Evolutionary conservation across 2,329 filamentous ascomycete genomes (phyloP).

Genomic region (Celoporthe dispersa): DNA sequence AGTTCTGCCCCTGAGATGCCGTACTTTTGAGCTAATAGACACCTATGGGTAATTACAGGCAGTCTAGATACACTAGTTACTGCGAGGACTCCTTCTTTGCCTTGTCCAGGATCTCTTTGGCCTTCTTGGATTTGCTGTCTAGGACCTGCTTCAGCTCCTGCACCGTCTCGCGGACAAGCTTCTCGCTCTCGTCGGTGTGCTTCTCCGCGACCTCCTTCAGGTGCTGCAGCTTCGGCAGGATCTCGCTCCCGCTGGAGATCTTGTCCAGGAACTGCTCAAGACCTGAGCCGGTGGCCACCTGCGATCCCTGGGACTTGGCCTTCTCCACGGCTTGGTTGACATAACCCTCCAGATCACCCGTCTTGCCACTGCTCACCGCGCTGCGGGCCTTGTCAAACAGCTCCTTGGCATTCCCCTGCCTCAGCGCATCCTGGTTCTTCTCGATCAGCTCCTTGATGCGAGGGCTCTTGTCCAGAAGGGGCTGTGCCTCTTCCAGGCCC

Average conservation of each 20-base stretch:
- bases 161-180: slow-evolving; percentile 70
- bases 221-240: slow-evolving; percentile 68
- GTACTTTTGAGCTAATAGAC: neutral
- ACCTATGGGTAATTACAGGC: neutral
- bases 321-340: slow-evolving; percentile 63
- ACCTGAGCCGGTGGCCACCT: slow-evolving; percentile 46
- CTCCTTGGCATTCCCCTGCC: slow-evolving; percentile 67
- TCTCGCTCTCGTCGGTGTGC: slow-evolving; percentile 71
- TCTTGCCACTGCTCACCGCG: slow-evolving; percentile 64
- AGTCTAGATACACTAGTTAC: neutral
- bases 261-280: slow-evolving; percentile 67
- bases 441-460: slow-evolving; percentile 74
- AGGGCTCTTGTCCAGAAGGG: slow-evolving; percentile 76
- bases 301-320: slow-evolving; percentile 55
- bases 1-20: neutral
- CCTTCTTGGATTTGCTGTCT: slow-evolving; percentile 60
- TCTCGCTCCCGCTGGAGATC: slow-evolving; percentile 66
- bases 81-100: slow-evolving; percentile 50
- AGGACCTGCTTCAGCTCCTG: slow-evolving; percentile 69
- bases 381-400: slow-evolving; percentile 66
- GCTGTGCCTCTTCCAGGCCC: slow-evolving; percentile 71
- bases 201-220: slow-evolving; percentile 68
- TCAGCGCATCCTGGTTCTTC: slow-evolving; percentile 70
- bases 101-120: slow-evolving; percentile 62
- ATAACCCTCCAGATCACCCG: slow-evolving; percentile 63